A percentile compares a stretch with the other conserved stretches of the same genome.
These are phyloP conservation scores for Aspergillus ochraceus DNA, from an alignment of 2,329 filamentous ascomycete species.

Conservation along the genomic window DNA sequence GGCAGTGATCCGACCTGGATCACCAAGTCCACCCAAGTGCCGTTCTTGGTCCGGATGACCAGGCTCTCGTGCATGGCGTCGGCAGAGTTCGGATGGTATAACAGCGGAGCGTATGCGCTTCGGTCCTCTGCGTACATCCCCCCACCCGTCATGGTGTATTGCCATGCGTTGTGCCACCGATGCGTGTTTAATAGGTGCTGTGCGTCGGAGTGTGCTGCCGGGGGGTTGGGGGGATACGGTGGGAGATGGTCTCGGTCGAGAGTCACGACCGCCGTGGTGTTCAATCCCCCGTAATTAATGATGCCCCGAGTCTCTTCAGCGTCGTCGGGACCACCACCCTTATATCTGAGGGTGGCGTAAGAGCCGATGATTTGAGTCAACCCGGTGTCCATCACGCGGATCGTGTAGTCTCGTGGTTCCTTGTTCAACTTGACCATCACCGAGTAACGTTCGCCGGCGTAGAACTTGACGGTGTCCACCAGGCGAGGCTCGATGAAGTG, in stretches of 20 bases:
- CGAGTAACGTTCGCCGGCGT: conserved; percentile 42
- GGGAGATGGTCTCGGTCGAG: conserved; percentile 46
- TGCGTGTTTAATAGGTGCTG: conserved; percentile 26
- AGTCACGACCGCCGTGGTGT: conserved; percentile 43
- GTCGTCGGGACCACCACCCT: neutral
- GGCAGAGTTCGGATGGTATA: neutral
- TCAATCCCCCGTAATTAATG: conserved; percentile 52
- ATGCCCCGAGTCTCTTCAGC: conserved; percentile 21
- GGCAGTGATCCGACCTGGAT: conserved; percentile 26
- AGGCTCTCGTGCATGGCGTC: conserved; percentile 20
- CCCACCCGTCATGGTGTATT: conserved; percentile 24
- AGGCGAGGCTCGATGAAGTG: conserved; percentile 42
- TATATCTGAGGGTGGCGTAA: conserved; percentile 49
- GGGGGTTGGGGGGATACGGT: conserved; percentile 50
- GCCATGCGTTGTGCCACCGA: conserved; percentile 19
- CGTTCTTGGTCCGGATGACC: conserved; percentile 38
- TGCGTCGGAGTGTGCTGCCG: conserved; percentile 45
- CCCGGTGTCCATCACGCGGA: conserved; percentile 51
- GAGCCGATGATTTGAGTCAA: conserved; percentile 56
- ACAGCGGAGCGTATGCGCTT: neutral
- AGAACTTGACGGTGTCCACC: conserved; percentile 34
- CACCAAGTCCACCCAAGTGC: conserved; percentile 57
- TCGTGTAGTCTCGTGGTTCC: conserved; percentile 37
- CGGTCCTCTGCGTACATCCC: conserved; percentile 17
- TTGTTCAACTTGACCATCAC: conserved; percentile 46